Percentiles rank a stretch among this genome's conserved stretches.
These are phyloP conservation scores for Prunus persica DNA, from an alignment of 306 rosid species.

Conservation along the genomic window Prunus_persica_NCBIv2 NC_034009.1:7469501-7470000, in stretches of 20 bases:
- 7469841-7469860: conserved; percentile 16
- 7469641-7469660: conserved; percentile 2
- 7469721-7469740: conserved; percentile 78
- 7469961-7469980: conserved; percentile 74
- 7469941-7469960: conserved; percentile 84
- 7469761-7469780: conserved; percentile 95
- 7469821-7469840: conserved; percentile 13
- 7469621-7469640: neutral
- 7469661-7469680: conserved; percentile 17
- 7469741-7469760: conserved; percentile 67
- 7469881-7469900: conserved; percentile 94
- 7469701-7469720: conserved; percentile 97
- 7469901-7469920: conserved; percentile 59
- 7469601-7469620: neutral
- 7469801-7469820: conserved; percentile 41
- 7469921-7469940: conserved; percentile 75
- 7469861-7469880: conserved; percentile 69
- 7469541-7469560: neutral
- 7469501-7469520: neutral
- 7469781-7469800: conserved; percentile 98
- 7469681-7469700: conserved; percentile 23
- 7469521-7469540: neutral
- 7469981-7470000: conserved; percentile 98
- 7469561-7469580: neutral
- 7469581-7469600: neutral